Evolutionary conservation across 2,329 filamentous ascomycete species (phyloP).

Genomic region (Sclerotinia spermophila): DNA sequence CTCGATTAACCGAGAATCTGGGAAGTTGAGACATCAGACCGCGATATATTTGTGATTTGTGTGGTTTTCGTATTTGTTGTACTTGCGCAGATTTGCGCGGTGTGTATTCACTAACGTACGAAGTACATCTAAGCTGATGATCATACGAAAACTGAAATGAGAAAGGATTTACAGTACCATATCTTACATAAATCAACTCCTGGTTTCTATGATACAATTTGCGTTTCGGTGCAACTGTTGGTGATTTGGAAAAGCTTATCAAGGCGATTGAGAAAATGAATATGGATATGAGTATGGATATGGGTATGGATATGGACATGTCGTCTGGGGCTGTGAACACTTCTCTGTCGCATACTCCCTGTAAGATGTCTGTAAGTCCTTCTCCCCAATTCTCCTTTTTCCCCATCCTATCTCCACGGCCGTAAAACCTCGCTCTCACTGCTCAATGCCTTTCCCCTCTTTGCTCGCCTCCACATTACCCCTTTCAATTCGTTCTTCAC

Average conservation of each 20-base stretch:
- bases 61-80: neutral
- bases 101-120: neutral
- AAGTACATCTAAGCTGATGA: neutral
- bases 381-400: too few species aligned
- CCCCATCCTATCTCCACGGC: neutral
- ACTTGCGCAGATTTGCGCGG: constrained; percentile 14
- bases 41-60: neutral
- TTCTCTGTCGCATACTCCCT: constrained; percentile 24
- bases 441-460: too few species aligned
- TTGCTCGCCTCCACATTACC: too few species aligned
- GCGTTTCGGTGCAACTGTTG: neutral
- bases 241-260: neutral
- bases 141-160: too few species aligned
- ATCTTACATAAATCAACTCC: neutral
- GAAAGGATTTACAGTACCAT: neutral
- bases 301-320: neutral
- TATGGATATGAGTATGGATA: constrained; percentile 16
- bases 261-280: neutral
- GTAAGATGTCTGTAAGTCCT: constrained; percentile 27
- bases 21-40: neutral
- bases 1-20: neutral
- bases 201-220: neutral
- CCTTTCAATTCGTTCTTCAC: too few species aligned
- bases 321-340: constrained; percentile 15
- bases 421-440: too few species aligned